Percentiles rank a stretch among this genome's conserved stretches.
phyloP scores from a whole-genome alignment of 345 rosid genomes.

The Sonneratia caseolaris region DNA sequence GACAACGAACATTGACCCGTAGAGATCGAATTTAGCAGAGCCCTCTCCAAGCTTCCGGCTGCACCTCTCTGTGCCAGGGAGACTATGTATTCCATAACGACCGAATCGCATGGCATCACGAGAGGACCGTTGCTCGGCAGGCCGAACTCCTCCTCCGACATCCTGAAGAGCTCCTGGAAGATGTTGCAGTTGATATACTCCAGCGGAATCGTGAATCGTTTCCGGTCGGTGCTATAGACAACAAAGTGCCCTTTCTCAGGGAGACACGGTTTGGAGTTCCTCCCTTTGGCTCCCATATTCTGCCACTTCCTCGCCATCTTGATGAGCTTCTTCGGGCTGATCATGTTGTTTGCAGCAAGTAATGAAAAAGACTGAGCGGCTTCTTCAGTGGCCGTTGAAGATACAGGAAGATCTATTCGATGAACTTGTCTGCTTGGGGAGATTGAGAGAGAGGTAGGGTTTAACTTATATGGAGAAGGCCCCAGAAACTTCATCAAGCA shows the following conservation, averaged over 20 bases:
- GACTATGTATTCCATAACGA: constrained; percentile 11
- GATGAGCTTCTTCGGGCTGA: neutral
- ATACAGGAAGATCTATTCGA: neutral
- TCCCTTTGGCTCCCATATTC: neutral
- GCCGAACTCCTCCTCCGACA: constrained; percentile 16
- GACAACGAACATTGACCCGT: neutral
- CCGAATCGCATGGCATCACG: constrained; percentile 18
- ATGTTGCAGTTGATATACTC: neutral
- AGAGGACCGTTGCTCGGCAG: constrained; percentile 9
- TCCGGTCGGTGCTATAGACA: neutral
- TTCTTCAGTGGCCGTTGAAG: neutral
- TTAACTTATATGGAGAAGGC: neutral
- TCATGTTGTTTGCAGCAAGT: neutral
- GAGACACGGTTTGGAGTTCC: neutral
- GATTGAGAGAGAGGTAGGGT: neutral
- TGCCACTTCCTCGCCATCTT: constrained; percentile 6
- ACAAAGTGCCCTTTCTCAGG: constrained; percentile 7
- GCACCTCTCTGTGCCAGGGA: neutral
- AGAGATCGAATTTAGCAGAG: constrained; percentile 1
- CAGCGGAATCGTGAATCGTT: constrained; percentile 4
- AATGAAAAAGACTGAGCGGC: neutral
- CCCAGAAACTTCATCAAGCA: neutral
- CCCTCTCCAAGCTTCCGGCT: constrained; percentile 11
- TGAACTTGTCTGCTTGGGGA: neutral
- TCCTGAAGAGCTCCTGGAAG: constrained; percentile 9